Evolutionary conservation across 768 basidiomycete species (phyloP).

Genomic region (Pleurotus djamor): DNA sequence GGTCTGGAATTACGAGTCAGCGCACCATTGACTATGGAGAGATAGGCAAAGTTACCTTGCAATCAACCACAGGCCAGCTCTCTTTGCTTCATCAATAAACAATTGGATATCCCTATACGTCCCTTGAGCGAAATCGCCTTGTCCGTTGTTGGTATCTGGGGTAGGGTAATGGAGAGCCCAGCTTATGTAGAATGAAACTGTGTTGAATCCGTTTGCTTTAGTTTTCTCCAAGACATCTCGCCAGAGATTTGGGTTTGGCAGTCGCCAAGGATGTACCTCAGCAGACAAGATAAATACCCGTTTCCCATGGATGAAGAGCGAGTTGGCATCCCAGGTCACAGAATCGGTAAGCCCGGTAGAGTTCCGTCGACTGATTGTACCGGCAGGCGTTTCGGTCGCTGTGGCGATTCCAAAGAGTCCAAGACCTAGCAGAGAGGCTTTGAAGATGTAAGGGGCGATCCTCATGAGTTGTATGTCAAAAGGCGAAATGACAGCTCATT

Average conservation of each 20-base stretch:
- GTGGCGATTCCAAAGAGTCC: not conserved
- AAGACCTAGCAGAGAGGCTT: not conserved
- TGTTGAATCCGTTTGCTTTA: slow-evolving; percentile 60
- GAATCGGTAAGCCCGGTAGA: slow-evolving; percentile 44
- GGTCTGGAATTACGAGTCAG: slow-evolving; percentile 22
- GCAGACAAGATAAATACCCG: slow-evolving; percentile 58
- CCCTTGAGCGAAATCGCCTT: slow-evolving; percentile 45
- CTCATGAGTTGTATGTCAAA: too few species aligned
- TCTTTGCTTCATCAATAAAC: slow-evolving; percentile 50
- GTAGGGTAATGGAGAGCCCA: slow-evolving; percentile 58
- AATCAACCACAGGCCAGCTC: slow-evolving; percentile 55
- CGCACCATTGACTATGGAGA: not conserved
- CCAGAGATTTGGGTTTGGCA: slow-evolving; percentile 52
- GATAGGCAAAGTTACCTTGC: slow-evolving; percentile 31
- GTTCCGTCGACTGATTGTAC: slow-evolving; percentile 17
- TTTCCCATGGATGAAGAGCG: slow-evolving; percentile 55
- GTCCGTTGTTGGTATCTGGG: slow-evolving; percentile 35
- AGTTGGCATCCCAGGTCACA: slow-evolving; percentile 61
- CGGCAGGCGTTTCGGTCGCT: not conserved
- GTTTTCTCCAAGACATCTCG: slow-evolving; percentile 61
- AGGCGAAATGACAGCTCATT: too few species aligned
- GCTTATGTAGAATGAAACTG: slow-evolving; percentile 58
- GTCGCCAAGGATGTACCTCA: slow-evolving; percentile 62
- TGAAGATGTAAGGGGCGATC: too few species aligned
- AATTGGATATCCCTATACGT: slow-evolving; percentile 51